phyloP scores from a whole-genome alignment of 192 early-diverging fungal species.

The Endogone sp. region DNA sequence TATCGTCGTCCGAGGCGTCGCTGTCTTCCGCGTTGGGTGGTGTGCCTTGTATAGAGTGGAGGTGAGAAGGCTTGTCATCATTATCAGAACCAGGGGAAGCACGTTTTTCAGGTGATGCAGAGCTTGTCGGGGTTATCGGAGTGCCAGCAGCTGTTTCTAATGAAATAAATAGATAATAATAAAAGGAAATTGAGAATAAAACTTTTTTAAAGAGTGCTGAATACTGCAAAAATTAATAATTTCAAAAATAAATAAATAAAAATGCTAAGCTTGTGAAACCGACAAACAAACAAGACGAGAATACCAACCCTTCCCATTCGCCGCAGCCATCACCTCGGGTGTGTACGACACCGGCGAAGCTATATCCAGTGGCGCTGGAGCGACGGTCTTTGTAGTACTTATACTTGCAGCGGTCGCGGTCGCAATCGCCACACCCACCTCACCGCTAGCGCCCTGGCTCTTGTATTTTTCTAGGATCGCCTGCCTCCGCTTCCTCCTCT shows the following conservation, averaged over 20 bases:
- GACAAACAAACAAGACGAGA: neutral
- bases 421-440: slow-evolving; percentile 10
- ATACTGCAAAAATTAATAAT: no score
- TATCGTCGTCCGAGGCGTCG: slow-evolving; percentile 27
- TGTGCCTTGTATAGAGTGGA: neutral
- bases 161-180: neutral
- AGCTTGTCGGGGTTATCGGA: neutral
- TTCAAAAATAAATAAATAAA: no score
- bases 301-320: neutral
- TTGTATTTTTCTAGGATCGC: slow-evolving; percentile 74
- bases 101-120: neutral
- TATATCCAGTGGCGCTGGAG: neutral
- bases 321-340: neutral
- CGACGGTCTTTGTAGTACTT: neutral
- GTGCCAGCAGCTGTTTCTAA: slow-evolving; percentile 12
- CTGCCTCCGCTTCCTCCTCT: slow-evolving; percentile 71
- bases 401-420: slow-evolving; percentile 4
- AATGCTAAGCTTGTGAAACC: no score
- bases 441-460: slow-evolving; percentile 27
- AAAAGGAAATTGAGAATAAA: no score
- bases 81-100: neutral
- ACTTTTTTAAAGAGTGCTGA: no score
- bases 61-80: neutral
- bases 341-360: slow-evolving; percentile 4
- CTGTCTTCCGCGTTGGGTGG: slow-evolving; percentile 16